Base-by-base conservation (phyloP, 306 rosid species). In the Prunus davidiana region DNA sequence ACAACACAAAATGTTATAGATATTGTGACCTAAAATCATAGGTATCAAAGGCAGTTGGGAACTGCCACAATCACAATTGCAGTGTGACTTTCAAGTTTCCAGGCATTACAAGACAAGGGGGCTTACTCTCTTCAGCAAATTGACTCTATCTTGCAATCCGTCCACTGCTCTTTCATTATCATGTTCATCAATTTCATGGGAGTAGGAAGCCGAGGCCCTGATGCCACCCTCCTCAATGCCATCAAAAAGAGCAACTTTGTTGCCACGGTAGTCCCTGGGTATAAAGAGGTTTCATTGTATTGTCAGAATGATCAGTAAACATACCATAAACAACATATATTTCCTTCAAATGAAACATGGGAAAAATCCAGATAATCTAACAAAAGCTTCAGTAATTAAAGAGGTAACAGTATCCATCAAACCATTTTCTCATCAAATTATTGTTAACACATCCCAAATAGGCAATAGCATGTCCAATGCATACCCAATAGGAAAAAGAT, bases 131-230 rank as follows among this genome's bases (percentile, higher is more conserved):
- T 94, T 94, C 84, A 94, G 88, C 79, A 94, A 81, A 86, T 56
- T 89, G 87, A 91, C 98, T 81, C 97, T 89, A 73, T 91, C 98
- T 80, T 94, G 98, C 86, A 94, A 82, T 76, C 97, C 98, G 22
- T 89, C 97, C 70, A 94, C 50, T 67, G 93, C 96, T 71, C 86
- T 81, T 69, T 91, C 98, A 75, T 94, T 94, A 62, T 89, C 96
- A 11, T 91, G 98, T 79, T 94, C 98, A 83, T 91, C 96, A 66
- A 94, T 94, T 87, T 94, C 98, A 84, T 94, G 97, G 71, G 82
- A 83, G 80, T 86, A 87, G 47, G 89, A 84, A 4, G 89, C 75
- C 28, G 91, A 78, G 38, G 89, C 84, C 77, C 89, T 78, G 18
- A 87, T 81, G 79, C 89, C 91, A 67, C 91, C 91, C 82, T 87